Evolutionary conservation across 345 rosid species (phyloP).

Genomic region (Populus euphratica): DNA sequence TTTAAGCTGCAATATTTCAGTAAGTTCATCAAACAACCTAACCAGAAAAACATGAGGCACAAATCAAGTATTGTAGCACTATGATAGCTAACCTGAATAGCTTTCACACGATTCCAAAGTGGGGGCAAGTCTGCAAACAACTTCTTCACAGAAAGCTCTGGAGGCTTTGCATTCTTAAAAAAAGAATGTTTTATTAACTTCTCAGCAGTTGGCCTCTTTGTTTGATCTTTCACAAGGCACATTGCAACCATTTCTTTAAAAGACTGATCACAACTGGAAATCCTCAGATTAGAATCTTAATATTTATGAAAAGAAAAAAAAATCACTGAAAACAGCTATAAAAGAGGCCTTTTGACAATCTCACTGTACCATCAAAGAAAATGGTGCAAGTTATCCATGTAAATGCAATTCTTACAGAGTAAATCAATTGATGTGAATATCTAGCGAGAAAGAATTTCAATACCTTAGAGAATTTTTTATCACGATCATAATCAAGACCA

Average conservation of each 20-base stretch:
- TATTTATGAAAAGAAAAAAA: conserved; percentile 5
- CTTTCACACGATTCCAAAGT: conserved; percentile 91
- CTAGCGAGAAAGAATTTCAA: conserved; percentile 61
- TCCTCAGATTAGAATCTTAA: conserved; percentile 69
- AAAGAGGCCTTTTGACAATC: conserved; percentile 1
- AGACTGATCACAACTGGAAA: conserved; percentile 95
- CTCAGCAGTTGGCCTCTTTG: conserved; percentile 96
- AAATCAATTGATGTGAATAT: conserved; percentile 9
- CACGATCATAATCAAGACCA: conserved; percentile 96
- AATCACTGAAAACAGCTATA: background rate
- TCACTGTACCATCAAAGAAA: background rate
- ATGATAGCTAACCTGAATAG: conserved; percentile 64
- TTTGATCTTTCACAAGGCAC: conserved; percentile 99
- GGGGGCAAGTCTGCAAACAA: conserved; percentile 81
- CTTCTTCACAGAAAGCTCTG: conserved; percentile 74
- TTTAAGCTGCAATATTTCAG: conserved; percentile 58
- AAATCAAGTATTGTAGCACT: conserved; percentile 11
- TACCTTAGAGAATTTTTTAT: conserved; percentile 98
- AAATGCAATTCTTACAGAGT: background rate
- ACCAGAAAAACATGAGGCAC: conserved; percentile 12
- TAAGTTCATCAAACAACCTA: conserved; percentile 17
- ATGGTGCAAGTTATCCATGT: conserved; percentile 9
- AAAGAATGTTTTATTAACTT: conserved; percentile 83
- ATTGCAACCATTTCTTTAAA: conserved; percentile 99
- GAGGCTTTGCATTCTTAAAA: conserved; percentile 90